Percentiles rank a stretch among this genome's conserved stretches.
Conservation (phyloP, 1,284 basidiomycete genomes). For the Rhodotorula sp. region DNA sequence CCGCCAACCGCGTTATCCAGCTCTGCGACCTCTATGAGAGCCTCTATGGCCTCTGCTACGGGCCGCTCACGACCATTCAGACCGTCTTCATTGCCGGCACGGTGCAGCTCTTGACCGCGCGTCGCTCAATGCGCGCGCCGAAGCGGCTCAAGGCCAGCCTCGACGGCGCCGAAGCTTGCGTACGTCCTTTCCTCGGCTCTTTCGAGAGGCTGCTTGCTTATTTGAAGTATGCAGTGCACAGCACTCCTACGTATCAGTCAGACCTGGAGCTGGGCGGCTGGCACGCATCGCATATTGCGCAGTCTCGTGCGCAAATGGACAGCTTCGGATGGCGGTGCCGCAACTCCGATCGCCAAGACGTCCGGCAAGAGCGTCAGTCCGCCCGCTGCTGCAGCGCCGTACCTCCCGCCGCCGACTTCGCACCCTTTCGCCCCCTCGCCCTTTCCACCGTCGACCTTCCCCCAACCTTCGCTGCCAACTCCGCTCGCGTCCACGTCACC, state of each 20-base stretch:
- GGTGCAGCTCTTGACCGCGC: conserved; percentile 60
- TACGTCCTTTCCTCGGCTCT: background rate
- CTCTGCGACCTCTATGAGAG: background rate
- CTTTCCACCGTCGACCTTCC: background rate
- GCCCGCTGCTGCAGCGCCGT: background rate
- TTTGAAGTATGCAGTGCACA: background rate
- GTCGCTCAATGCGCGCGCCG: conserved; percentile 43
- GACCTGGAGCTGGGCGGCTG: background rate
- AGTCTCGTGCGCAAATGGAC: background rate
- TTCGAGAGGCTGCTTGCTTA: background rate
- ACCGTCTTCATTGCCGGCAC: conserved; percentile 64
- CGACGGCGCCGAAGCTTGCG: background rate
- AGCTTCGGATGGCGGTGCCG: background rate
- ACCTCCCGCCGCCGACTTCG: background rate
- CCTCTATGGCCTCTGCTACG: background rate
- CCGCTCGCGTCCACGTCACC: background rate
- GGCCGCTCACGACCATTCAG: conserved; percentile 29
- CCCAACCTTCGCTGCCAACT: background rate
- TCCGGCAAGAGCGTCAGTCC: background rate
- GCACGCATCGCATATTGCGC: background rate
- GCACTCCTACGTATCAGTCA: background rate
- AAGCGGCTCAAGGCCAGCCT: conserved; percentile 4
- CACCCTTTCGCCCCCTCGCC: background rate
- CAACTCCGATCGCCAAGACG: background rate
- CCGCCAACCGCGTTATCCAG: conserved; percentile 51